A percentile compares a stretch with the other conserved stretches of the same genome.
Evolutionary conservation across 2,329 filamentous ascomycete genomes (phyloP).

Genomic region (Nemania sp.): DNA sequence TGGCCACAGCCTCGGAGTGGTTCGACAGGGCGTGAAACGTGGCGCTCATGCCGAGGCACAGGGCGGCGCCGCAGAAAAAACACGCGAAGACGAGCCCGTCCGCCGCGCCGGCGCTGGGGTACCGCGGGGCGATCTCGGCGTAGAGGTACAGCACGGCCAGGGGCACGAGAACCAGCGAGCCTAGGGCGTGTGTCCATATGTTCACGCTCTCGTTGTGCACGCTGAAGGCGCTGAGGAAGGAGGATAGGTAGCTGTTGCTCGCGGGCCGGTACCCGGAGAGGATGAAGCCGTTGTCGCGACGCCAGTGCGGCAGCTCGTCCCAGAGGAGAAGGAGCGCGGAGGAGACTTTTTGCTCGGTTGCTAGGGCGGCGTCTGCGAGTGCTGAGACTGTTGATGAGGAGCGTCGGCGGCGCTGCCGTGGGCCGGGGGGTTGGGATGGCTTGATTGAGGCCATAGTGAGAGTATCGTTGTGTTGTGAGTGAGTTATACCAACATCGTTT

Average conservation of each 20-base stretch:
- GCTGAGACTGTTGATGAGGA: slow-evolving; percentile 48
- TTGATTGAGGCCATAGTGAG: slow-evolving; percentile 25
- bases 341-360: slow-evolving; percentile 57
- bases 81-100: slow-evolving; percentile 81
- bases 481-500: slow-evolving; percentile 1
- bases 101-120: slow-evolving; percentile 67
- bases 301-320: slow-evolving; percentile 70
- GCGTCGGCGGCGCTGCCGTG: slow-evolving; percentile 51
- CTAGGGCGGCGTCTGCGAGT: slow-evolving; percentile 34
- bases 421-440: slow-evolving; percentile 30
- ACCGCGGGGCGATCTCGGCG: slow-evolving; percentile 71
- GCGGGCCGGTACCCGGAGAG: slow-evolving; percentile 64
- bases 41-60: slow-evolving; percentile 83
- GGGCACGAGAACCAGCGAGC: slow-evolving; percentile 68
- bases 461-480: background rate
- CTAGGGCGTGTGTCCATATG: slow-evolving; percentile 74
- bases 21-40: slow-evolving; percentile 88
- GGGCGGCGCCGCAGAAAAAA: slow-evolving; percentile 80
- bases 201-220: slow-evolving; percentile 73
- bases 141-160: slow-evolving; percentile 66
- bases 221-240: slow-evolving; percentile 57
- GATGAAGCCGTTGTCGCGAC: slow-evolving; percentile 71
- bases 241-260: slow-evolving; percentile 62
- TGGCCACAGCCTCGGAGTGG: slow-evolving; percentile 81
- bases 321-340: slow-evolving; percentile 62